Evolutionary conservation across 306 rosid species (phyloP).

Genomic region (Abrus pulchellus): DNA sequence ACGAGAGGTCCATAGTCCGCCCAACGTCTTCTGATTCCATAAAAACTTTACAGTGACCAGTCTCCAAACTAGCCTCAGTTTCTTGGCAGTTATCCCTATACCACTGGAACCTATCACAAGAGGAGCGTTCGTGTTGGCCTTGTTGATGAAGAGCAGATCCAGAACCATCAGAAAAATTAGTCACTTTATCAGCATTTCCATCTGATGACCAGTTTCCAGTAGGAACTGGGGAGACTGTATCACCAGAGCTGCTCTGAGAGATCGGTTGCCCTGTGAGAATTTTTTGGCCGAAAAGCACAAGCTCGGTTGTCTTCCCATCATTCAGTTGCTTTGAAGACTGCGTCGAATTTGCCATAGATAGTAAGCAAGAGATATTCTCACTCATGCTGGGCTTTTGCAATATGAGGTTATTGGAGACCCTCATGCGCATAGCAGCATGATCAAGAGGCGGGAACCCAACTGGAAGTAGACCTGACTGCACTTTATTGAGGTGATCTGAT

Average conservation of each 20-base stretch:
- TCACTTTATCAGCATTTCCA: slow-evolving; percentile 67
- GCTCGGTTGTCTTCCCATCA: slow-evolving; percentile 68
- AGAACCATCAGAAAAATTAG: slow-evolving; percentile 61
- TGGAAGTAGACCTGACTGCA: slow-evolving; percentile 71
- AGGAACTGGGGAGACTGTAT: slow-evolving; percentile 68
- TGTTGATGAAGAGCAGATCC: slow-evolving; percentile 68
- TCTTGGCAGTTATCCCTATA: slow-evolving; percentile 60
- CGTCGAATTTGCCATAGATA: slow-evolving; percentile 68
- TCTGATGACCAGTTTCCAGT: slow-evolving; percentile 75
- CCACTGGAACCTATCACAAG: slow-evolving; percentile 69
- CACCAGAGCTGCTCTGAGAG: slow-evolving; percentile 72
- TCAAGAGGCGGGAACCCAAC: slow-evolving; percentile 62
- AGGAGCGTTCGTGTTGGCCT: slow-evolving; percentile 57
- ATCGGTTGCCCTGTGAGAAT: slow-evolving; percentile 84
- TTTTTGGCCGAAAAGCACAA: slow-evolving; percentile 81
- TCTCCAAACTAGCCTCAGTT: slow-evolving; percentile 62
- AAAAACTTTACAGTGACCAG: slow-evolving; percentile 79
- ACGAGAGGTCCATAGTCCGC: slow-evolving; percentile 74
- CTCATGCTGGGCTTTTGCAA: slow-evolving; percentile 66
- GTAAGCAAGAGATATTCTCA: slow-evolving; percentile 73
- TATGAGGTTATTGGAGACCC: slow-evolving; percentile 52
- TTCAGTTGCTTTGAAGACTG: slow-evolving; percentile 61
- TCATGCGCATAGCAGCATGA: slow-evolving; percentile 56
- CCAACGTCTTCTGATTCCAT: slow-evolving; percentile 84
- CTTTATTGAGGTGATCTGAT: slow-evolving; percentile 73